These are phyloP conservation scores for Mallotus repandus DNA, from an alignment of 441 rosid genomes.

Conservation along the genomic window DNA sequence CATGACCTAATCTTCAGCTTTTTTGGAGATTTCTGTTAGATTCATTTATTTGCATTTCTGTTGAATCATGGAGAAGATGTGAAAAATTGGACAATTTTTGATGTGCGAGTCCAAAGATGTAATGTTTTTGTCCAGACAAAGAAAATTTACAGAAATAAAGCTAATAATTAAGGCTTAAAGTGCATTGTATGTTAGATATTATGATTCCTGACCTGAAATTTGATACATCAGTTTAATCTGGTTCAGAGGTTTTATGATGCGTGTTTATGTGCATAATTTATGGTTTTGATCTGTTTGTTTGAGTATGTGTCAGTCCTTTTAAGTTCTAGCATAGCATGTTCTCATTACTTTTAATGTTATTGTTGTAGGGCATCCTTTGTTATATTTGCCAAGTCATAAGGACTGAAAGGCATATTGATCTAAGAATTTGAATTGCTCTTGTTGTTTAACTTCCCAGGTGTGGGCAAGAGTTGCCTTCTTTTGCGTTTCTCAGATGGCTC, in stretches of 20 bases:
- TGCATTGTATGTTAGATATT: too few relatives aligned
- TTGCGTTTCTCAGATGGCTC: constrained; percentile 99
- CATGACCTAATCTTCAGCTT: neutral
- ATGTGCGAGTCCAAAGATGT: neutral
- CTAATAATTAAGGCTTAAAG: too few relatives aligned
- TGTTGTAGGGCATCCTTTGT: neutral
- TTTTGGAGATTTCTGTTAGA: neutral
- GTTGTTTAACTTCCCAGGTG: constrained; percentile 54
- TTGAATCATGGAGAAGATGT: neutral
- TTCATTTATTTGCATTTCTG: neutral
- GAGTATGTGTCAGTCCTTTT: too few relatives aligned
- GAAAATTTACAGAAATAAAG: too few relatives aligned
- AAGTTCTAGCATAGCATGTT: too few relatives aligned
- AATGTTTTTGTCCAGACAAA: too few relatives aligned
- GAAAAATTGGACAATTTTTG: too few relatives aligned
- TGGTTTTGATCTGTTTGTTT: too few relatives aligned
- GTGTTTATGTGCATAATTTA: too few relatives aligned
- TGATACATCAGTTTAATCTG: too few relatives aligned
- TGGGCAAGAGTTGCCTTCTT: constrained; percentile 99
- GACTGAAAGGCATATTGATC: neutral
- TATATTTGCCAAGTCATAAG: neutral
- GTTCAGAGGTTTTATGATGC: too few relatives aligned
- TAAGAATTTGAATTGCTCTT: constrained; percentile 4
- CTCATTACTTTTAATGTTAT: neutral
- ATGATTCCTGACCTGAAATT: too few relatives aligned